phyloP scores from a whole-genome alignment of 108 stramenopile species.

The Stephanodiscus minutulus region DNA sequence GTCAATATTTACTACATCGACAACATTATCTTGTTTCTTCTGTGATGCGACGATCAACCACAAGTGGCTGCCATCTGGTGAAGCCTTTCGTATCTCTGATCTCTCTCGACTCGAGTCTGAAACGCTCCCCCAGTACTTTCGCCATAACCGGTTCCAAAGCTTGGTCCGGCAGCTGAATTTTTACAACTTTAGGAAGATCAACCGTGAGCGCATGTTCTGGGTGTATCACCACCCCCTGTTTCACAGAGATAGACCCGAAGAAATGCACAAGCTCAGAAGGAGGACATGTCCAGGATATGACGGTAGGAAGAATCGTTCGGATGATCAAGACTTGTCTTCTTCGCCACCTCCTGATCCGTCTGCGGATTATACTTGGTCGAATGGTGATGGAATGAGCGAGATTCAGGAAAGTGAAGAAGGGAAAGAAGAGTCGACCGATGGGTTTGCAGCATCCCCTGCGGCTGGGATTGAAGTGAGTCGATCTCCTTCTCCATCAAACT shows the following conservation, averaged over 20 bases:
- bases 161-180: slow-evolving; percentile 94
- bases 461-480: slow-evolving; percentile 33
- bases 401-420: neutral
- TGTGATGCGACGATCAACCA: neutral
- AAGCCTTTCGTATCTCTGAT: slow-evolving; percentile 86
- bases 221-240: slow-evolving; percentile 94
- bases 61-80: slow-evolving; percentile 83
- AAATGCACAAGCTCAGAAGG: slow-evolving; percentile 86
- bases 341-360: slow-evolving; percentile 5
- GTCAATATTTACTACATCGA: neutral
- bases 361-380: slow-evolving; percentile 12
- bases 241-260: slow-evolving; percentile 88
- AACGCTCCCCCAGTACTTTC: slow-evolving; percentile 89
- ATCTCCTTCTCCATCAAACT: slow-evolving; percentile 32
- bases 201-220: slow-evolving; percentile 92
- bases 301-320: slow-evolving; percentile 71
- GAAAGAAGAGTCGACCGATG: neutral
- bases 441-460: neutral
- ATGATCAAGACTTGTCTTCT: neutral
- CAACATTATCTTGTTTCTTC: no score
- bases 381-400: neutral
- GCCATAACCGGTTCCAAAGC: slow-evolving; percentile 93
- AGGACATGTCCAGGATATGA: slow-evolving; percentile 85
- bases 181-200: slow-evolving; percentile 88
- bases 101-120: slow-evolving; percentile 76